Percentiles rank a stretch among this genome's conserved stretches.
Evolutionary conservation across 2,329 filamentous ascomycete genomes (phyloP).

Genomic region (Hymenoscyphus fructigenus): DNA sequence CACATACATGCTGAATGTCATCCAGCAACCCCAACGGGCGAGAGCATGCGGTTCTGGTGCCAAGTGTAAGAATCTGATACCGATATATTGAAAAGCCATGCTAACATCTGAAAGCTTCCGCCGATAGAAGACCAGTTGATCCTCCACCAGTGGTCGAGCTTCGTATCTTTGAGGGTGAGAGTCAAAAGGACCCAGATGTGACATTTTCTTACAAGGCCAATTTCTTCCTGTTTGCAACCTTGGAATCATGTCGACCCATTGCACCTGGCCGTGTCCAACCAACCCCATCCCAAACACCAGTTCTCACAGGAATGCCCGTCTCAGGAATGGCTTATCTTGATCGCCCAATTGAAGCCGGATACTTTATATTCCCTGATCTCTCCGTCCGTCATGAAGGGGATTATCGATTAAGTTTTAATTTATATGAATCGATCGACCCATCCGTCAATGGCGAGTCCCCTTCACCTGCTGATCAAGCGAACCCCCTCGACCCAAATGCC

Average conservation of each 20-base stretch:
- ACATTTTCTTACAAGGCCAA: slow-evolving; percentile 94
- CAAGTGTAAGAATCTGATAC: slow-evolving; percentile 67
- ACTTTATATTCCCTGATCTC: slow-evolving; percentile 96
- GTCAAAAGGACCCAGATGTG: slow-evolving; percentile 56
- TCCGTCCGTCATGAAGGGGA: slow-evolving; percentile 94
- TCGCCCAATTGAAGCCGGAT: slow-evolving; percentile 75
- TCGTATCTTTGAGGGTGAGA: slow-evolving; percentile 75
- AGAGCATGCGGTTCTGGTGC: slow-evolving; percentile 93
- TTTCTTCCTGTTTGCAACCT: slow-evolving; percentile 93
- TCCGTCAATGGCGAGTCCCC: slow-evolving; percentile 69
- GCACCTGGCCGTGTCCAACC: slow-evolving; percentile 75
- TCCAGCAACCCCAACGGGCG: slow-evolving; percentile 92
- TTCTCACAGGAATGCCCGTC: slow-evolving; percentile 90
- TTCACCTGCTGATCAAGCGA: slow-evolving; percentile 37
- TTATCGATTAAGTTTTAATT: slow-evolving; percentile 86
- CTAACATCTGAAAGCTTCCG: slow-evolving; percentile 28
- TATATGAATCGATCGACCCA: slow-evolving; percentile 93
- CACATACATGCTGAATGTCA: slow-evolving; percentile 78
- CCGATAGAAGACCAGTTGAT: slow-evolving; percentile 29
- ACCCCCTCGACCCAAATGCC: slow-evolving; percentile 39
- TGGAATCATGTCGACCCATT: slow-evolving; percentile 82
- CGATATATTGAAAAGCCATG: slow-evolving; percentile 6
- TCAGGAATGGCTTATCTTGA: slow-evolving; percentile 96
- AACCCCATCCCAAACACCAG: slow-evolving; percentile 69
- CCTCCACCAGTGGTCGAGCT: slow-evolving; percentile 89